Percentiles rank a stretch among this genome's conserved stretches.
These are phyloP conservation scores for Cylindricascospora bacillispora DNA, from an alignment of 1,139 yeast species.

Conservation along the genomic window DNA sequence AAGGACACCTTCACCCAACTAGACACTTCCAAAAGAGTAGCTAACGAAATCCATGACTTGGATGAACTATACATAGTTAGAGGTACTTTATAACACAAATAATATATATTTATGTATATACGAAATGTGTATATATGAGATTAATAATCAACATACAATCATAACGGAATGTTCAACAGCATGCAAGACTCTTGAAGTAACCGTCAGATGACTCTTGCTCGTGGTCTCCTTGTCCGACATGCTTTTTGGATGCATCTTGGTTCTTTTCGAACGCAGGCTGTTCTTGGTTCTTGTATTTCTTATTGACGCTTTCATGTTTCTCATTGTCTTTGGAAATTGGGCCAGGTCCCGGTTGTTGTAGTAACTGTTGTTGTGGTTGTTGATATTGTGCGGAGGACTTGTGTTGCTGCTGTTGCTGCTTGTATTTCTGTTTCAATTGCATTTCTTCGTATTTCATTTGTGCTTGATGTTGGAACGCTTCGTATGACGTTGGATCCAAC, in stretches of 20 bases:
- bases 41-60: slow-evolving; percentile 34
- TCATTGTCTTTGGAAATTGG: slow-evolving; percentile 2
- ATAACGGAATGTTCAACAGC: slow-evolving; percentile 21
- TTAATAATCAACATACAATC: slow-evolving; percentile 1
- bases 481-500: slow-evolving; percentile 27
- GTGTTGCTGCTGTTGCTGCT: slow-evolving; percentile 10
- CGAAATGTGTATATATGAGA: background rate
- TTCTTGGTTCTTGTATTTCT: slow-evolving; percentile 13
- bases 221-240: slow-evolving; percentile 13
- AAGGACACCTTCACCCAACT: slow-evolving; percentile 24
- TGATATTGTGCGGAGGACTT: slow-evolving; percentile 6
- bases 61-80: slow-evolving; percentile 47
- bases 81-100: slow-evolving; percentile 25
- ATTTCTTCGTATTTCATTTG: slow-evolving; percentile 25
- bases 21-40: slow-evolving; percentile 33
- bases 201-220: slow-evolving; percentile 24
- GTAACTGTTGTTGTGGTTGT: slow-evolving; percentile 3
- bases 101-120: background rate
- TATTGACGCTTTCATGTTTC: slow-evolving; percentile 8
- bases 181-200: slow-evolving; percentile 28
- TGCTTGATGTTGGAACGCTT: slow-evolving; percentile 27
- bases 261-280: slow-evolving; percentile 17
- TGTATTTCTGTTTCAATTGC: slow-evolving; percentile 20
- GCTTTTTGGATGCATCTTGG: slow-evolving; percentile 3
- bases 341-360: background rate